Percentiles rank a stretch among this genome's conserved stretches.
Conservation (phyloP, 139 green algal genomes). For the Coelastrella sp. region DNA sequence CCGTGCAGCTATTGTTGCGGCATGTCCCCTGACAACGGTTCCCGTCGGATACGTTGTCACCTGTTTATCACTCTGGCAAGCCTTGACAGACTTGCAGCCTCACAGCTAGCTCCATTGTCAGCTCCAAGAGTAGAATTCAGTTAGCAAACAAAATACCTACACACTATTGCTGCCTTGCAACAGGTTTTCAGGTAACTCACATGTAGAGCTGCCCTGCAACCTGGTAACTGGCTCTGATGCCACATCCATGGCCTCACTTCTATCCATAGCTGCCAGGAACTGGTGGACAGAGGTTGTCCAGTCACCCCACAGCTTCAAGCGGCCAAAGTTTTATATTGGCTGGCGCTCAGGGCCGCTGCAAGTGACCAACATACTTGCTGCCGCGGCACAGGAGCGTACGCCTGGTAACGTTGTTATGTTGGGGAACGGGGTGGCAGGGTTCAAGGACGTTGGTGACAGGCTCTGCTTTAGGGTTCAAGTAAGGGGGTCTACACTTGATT, state of each 20-base stretch:
- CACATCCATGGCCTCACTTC: not conserved
- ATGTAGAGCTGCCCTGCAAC: not conserved
- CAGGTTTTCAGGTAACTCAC: not conserved
- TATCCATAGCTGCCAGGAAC: not conserved
- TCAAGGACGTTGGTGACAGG: not conserved
- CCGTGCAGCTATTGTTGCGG: too few relatives aligned
- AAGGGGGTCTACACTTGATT: too few relatives aligned
- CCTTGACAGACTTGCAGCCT: too few relatives aligned
- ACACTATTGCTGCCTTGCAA: not conserved
- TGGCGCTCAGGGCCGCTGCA: not conserved
- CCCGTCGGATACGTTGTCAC: too few relatives aligned
- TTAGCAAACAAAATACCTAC: too few relatives aligned
- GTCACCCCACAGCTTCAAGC: conserved; percentile 30
- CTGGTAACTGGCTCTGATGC: not conserved
- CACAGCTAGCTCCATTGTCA: too few relatives aligned
- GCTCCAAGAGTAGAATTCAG: too few relatives aligned
- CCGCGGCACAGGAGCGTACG: not conserved
- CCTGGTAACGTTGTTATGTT: not conserved
- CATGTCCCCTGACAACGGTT: too few relatives aligned
- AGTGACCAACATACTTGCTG: conserved; percentile 8
- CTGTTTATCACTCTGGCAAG: too few relatives aligned
- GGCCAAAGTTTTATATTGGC: conserved; percentile 9
- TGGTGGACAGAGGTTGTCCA: conserved; percentile 1
- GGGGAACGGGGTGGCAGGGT: not conserved
- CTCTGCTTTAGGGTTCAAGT: conserved; percentile 21